Evolutionary conservation across 164 flowering plant species (phyloP), one percentile per base, ranked within the genome.

Genomic region (Berberis vulgaris): DNA sequence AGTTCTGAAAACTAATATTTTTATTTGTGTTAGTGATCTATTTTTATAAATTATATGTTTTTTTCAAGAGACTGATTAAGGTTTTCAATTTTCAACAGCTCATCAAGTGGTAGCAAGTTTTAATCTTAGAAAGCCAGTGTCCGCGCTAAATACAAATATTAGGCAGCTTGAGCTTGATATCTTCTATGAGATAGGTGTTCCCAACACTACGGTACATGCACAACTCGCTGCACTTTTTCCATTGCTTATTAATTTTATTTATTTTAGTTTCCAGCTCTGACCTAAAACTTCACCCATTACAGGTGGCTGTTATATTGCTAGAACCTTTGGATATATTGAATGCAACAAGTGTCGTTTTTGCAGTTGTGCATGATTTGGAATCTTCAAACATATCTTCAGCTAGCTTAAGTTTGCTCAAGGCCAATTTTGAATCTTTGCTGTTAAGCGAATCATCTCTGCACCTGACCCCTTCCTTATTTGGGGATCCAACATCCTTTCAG

Each of bases 41-140:
- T 13, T 13, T 57, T 38, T 46, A 8, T 50, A 11, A 38, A 8
- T 26, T 41, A 3, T 4, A 26, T 26, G 2, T 9, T 1, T 54
- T 2, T 11, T 54, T 45, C 6, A n/a, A 39, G 40, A 39, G 43
- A 49, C 69, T 74, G 60, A 71, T 49, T 5, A 26, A 56, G n/a
- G 67, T 67, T 61, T 26, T 26, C 26, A 26, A 2, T 57, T 10
- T 65, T 63, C 5, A 71, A 57, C 89, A 92, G 98, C 72, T 76
- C 82, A 84, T 77, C 77, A 76, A 50, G 81, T 92, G 52, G 93
- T 87, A 6, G 98, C 96, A 44, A 82, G 84, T 60, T 86, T 92
- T 66, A 69, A 73, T 71, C 61, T 92, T 64, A 66, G 64, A 69
- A 85, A 74, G 76, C 78, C 91, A 43, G 72, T 79, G 55, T 78